Percentiles rank a stretch among this genome's conserved stretches.
These are phyloP conservation scores for Pyrus pyrifolia DNA, from an alignment of 306 rosid species.

Conservation along the genomic window DNA sequence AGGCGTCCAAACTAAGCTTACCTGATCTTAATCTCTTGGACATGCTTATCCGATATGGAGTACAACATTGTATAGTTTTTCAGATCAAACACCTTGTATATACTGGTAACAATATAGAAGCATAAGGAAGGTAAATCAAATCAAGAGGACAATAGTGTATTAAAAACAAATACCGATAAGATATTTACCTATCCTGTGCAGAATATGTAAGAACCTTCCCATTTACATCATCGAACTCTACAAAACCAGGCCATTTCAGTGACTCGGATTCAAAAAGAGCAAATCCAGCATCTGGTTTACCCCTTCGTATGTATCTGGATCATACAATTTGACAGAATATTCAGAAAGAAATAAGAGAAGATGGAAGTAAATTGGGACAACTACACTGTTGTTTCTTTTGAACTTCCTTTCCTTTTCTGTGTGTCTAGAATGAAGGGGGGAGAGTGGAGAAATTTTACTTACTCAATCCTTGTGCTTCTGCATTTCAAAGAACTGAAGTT, in stretches of 20 bases:
- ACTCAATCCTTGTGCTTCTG: slow-evolving; percentile 90
- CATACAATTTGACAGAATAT: slow-evolving; percentile 14
- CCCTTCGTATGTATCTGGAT: slow-evolving; percentile 73
- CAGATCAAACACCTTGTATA: slow-evolving; percentile 92
- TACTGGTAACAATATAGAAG: slow-evolving; percentile 37
- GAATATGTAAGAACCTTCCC: slow-evolving; percentile 91
- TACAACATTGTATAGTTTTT: slow-evolving; percentile 86
- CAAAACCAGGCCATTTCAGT: slow-evolving; percentile 94
- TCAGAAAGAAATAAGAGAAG: slow-evolving; percentile 9
- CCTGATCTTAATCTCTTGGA: slow-evolving; percentile 93
- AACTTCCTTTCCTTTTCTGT: too few relatives aligned
- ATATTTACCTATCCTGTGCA: slow-evolving; percentile 69
- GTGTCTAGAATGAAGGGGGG: background rate
- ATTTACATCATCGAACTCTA: slow-evolving; percentile 91
- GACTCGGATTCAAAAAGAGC: slow-evolving; percentile 89
- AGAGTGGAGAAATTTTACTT: slow-evolving; percentile 9
- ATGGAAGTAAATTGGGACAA: background rate
- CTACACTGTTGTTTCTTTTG: background rate
- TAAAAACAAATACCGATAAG: background rate
- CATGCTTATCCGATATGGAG: slow-evolving; percentile 77
- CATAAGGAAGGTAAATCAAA: slow-evolving; percentile 14
- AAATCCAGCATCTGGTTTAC: slow-evolving; percentile 84
- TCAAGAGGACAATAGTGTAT: slow-evolving; percentile 6
- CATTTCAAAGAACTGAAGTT: slow-evolving; percentile 91
- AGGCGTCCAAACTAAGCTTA: slow-evolving; percentile 16